Evolutionary conservation across 306 rosid genomes (phyloP), one percentile per base, ranked within the genome.

Genomic region (Fagus sylvatica): DNA sequence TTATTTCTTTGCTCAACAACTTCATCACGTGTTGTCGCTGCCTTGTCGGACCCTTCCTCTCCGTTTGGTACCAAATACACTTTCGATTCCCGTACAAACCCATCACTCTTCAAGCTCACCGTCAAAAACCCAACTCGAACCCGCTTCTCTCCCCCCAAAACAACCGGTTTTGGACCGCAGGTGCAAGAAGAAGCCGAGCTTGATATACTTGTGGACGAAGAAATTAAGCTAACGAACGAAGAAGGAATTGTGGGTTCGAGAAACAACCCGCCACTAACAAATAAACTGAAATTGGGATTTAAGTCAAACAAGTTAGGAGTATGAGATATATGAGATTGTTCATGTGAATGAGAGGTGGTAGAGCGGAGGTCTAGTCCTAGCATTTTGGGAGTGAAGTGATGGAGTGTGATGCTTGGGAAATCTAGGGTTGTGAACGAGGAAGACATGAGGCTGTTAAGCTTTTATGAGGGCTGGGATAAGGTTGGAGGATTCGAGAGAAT

Each of bases 221-320:
- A 76, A 76, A 91, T 71, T 13, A 84, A 84, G 46, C 87, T 84
- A 71, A 72, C 71, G 7, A 92, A 79, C 2, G 93, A 87, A 73
- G 83, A 86, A 53, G 97, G 79, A 74, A 83, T 12, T 4, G 80
- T 17, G 56, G 92, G 84, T 3, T 94, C 98, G 8, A 90, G 93
- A 82, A 92, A 94, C 74, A 94, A 86, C 4, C 97, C 97, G 16
- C 91, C 83, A 69, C n/a, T 60, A 40, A 77, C 48, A 65, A 84
- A 87, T 10, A 76, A 75, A 67, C 36, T 69, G 12, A 56, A 69
- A 75, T 79, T 84, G 15, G 86, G 69, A 72, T 4, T 77, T 13
- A 66, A 53, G 48, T 74, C 59, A 69, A 78, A 81, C 55, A 77
- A 66, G 83, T 55, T 71, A 2, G 73, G 83, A 66, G 30, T 2